Base-by-base conservation (phyloP, 1,284 basidiomycete species). In the Ganoderma leucocontextum region DNA sequence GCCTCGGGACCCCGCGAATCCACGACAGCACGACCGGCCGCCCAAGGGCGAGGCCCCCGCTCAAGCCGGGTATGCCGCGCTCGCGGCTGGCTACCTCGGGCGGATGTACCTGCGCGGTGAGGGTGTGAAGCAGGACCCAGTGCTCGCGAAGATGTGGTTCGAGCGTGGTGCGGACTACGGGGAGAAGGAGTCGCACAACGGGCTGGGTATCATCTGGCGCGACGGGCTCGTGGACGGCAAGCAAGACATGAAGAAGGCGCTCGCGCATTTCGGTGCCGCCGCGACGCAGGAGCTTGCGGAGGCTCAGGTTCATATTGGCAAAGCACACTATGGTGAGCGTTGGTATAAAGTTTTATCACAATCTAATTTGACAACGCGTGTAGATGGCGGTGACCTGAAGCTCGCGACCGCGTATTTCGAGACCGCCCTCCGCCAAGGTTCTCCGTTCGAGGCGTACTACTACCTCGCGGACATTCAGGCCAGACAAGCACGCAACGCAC, bases 21-120 rank as follows among this genome's bases (percentile, higher is more conserved):
- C 87, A 0, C 81, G 86, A 17, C 83, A 86, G 59, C 78, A 83
- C 62, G 80, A 78, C 55, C 60, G 72, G 17, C 75, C 81, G 2
- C 70, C 79, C 29, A 81, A 82, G 70, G 87, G 89, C 69, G 86
- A 90, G 72, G 87, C 87, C 22, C 84, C 89, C 36, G 84, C 86
- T 7, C 84, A 86, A 2, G 81, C 89, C 1, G 87, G 87, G 25
- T 90, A 91, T 70, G 92, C 93, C 0, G 90, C 94, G 0, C 87
- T 90, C 1, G 91, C 94, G 60, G 95, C 95, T 5, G 93, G 88
- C 2, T 97, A 93, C 78, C 79, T 99, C 1, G 98, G 97, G 0
- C 87, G 94, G 67, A 98, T 99, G 96, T 95, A 94, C 74, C 81
- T 99, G 49, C 86, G 98, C 47, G 97, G 97, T 0, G 98, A 99